phyloP scores from a whole-genome alignment of 2,329 filamentous ascomycete genomes.

The Harringtonia aguacate region DNA sequence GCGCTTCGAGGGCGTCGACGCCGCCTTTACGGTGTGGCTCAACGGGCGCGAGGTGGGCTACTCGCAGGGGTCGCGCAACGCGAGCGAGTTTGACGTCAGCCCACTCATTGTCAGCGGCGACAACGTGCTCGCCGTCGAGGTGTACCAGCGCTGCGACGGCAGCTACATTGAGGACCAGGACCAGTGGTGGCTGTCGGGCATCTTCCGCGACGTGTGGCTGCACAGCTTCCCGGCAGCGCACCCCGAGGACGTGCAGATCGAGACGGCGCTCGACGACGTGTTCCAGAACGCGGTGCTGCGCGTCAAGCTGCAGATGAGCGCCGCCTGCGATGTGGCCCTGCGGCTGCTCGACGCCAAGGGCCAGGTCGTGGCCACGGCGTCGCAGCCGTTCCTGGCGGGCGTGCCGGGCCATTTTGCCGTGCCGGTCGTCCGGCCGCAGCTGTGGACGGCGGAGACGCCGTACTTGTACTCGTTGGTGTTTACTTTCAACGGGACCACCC shows the following conservation, averaged over 20 bases:
- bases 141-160: conserved; percentile 61
- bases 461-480: conserved; percentile 46
- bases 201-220: conserved; percentile 57
- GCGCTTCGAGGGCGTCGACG: conserved; percentile 62
- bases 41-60: conserved; percentile 57
- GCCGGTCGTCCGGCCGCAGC: too few species aligned
- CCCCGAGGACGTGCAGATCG: conserved; percentile 48
- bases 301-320: background rate
- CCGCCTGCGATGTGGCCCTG: too few species aligned
- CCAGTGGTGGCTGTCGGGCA: conserved; percentile 58
- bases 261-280: conserved; percentile 31
- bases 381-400: background rate
- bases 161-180: conserved; percentile 62
- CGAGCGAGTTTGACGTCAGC: conserved; percentile 58
- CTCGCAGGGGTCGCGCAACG: conserved; percentile 56
- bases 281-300: conserved; percentile 18
- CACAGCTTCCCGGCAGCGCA: conserved; percentile 41
- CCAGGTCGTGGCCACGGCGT: conserved; percentile 39
- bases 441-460: conserved; percentile 54
- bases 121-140: conserved; percentile 50
- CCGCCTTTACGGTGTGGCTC: conserved; percentile 58
- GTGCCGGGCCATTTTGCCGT: too few species aligned
- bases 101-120: conserved; percentile 24
- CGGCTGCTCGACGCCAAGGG: conserved; percentile 36
- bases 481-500: conserved; percentile 26